Percentiles rank a stretch among this genome's conserved stretches.
Evolutionary conservation across 1,284 basidiomycete species (phyloP).

Genomic region (Phlebopus sp.): DNA sequence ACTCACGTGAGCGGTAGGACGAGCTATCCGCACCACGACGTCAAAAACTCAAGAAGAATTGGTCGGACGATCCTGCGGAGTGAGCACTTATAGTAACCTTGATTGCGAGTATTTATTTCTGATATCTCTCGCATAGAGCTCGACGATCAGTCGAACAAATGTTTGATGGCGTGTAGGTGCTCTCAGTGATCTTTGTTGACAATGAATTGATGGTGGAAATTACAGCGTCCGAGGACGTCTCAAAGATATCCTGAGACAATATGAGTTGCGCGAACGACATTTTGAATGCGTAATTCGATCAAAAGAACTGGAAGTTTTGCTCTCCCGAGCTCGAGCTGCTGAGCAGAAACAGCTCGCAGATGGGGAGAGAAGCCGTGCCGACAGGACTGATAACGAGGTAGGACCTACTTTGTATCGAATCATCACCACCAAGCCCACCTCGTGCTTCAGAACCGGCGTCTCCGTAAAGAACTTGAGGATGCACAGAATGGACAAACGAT

Average conservation of each 20-base stretch:
- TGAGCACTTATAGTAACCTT: slow-evolving; percentile 35
- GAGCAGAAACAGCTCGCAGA: slow-evolving; percentile 80
- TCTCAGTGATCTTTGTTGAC: slow-evolving; percentile 1
- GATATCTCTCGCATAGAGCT: slow-evolving; percentile 45
- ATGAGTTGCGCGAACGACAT: slow-evolving; percentile 81
- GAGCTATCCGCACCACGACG: slow-evolving; percentile 58
- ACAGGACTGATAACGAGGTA: slow-evolving; percentile 71
- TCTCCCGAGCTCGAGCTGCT: slow-evolving; percentile 77
- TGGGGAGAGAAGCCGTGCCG: slow-evolving; percentile 63
- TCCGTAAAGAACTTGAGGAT: slow-evolving; percentile 71
- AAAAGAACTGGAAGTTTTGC: slow-evolving; percentile 80
- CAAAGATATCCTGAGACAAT: slow-evolving; percentile 79
- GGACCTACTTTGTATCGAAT: slow-evolving; percentile 21
- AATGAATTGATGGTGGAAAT: slow-evolving; percentile 9
- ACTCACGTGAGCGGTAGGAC: slow-evolving; percentile 42
- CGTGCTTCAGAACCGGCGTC: slow-evolving; percentile 50
- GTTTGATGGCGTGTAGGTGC: slow-evolving; percentile 72
- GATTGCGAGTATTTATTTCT: neutral
- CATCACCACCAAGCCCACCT: slow-evolving; percentile 9
- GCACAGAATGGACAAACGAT: slow-evolving; percentile 69
- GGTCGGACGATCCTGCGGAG: slow-evolving; percentile 72
- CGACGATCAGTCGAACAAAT: slow-evolving; percentile 71
- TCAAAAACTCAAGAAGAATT: slow-evolving; percentile 71
- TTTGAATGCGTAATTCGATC: slow-evolving; percentile 86
- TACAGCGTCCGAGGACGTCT: slow-evolving; percentile 73